These are phyloP conservation scores for Begonia loranthoides DNA, from an alignment of 306 rosid species.

Conservation along the genomic window DNA sequence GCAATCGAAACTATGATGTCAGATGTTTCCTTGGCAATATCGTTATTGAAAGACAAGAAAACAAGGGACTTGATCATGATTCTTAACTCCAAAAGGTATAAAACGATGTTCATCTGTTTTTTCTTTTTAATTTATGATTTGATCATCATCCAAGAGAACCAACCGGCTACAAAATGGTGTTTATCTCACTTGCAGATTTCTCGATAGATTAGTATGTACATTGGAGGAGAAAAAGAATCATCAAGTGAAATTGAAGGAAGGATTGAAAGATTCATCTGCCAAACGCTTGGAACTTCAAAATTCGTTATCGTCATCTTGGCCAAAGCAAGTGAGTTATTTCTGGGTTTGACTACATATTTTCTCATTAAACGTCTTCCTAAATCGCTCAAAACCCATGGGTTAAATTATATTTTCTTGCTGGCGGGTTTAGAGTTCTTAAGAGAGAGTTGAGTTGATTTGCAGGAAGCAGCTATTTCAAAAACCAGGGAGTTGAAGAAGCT, in stretches of 20 bases:
- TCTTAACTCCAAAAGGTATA: slow-evolving; percentile 84
- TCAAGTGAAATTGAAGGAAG: slow-evolving; percentile 75
- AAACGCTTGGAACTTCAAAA: slow-evolving; percentile 89
- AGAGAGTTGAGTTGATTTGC: slow-evolving; percentile 9
- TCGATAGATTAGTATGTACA: slow-evolving; percentile 65
- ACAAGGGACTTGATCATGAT: slow-evolving; percentile 86
- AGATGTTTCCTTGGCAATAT: slow-evolving; percentile 63
- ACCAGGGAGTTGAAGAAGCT: slow-evolving; percentile 69
- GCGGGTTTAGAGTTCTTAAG: too few relatives aligned
- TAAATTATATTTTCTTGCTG: neutral
- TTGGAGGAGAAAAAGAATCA: slow-evolving; percentile 86
- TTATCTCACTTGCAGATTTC: slow-evolving; percentile 52
- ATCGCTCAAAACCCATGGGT: neutral
- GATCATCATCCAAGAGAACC: neutral
- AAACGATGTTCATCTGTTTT: neutral
- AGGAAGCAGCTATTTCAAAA: slow-evolving; percentile 65
- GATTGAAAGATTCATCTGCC: slow-evolving; percentile 65
- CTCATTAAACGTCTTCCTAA: neutral
- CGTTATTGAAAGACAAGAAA: slow-evolving; percentile 68
- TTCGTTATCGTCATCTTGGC: slow-evolving; percentile 77
- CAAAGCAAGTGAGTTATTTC: slow-evolving; percentile 58
- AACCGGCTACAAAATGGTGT: neutral
- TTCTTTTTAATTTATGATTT: too few relatives aligned
- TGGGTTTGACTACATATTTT: neutral
- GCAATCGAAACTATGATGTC: slow-evolving; percentile 55